phyloP scores from a whole-genome alignment of 306 rosid species.

The Cajanus cajan region DNA sequence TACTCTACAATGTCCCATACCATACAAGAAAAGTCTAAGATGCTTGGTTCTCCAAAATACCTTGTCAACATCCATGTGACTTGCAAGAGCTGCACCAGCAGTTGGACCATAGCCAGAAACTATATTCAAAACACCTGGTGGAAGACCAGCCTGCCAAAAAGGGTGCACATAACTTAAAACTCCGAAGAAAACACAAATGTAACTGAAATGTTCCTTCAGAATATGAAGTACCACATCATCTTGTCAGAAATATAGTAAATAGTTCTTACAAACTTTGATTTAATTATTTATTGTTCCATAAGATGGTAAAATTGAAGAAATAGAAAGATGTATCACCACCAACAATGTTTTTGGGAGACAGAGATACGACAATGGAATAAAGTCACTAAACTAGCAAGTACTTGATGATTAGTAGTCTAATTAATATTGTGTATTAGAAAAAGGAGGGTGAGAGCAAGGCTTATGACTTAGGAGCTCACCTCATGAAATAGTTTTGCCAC shows the following conservation, averaged over 20 bases:
- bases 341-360: background rate
- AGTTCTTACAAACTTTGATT: background rate
- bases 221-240: background rate
- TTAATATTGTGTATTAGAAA: background rate
- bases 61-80: conserved; percentile 79
- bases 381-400: background rate
- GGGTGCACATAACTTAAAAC: background rate
- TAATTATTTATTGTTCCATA: background rate
- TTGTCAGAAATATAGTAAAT: too few species aligned
- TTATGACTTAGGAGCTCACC: background rate
- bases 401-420: background rate
- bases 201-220: background rate
- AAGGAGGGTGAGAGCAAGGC: background rate
- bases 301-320: background rate
- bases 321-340: background rate
- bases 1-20: background rate
- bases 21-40: background rate
- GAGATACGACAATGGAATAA: background rate
- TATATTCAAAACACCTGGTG: conserved; percentile 63
- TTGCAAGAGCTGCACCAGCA: conserved; percentile 70
- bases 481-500: conserved; percentile 55
- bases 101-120: conserved; percentile 65
- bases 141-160: conserved; percentile 69
- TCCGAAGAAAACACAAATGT: background rate
- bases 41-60: conserved; percentile 26